Conservation (phyloP, 345 rosid genomes). For the Zanthoxylum bungeanum region DNA sequence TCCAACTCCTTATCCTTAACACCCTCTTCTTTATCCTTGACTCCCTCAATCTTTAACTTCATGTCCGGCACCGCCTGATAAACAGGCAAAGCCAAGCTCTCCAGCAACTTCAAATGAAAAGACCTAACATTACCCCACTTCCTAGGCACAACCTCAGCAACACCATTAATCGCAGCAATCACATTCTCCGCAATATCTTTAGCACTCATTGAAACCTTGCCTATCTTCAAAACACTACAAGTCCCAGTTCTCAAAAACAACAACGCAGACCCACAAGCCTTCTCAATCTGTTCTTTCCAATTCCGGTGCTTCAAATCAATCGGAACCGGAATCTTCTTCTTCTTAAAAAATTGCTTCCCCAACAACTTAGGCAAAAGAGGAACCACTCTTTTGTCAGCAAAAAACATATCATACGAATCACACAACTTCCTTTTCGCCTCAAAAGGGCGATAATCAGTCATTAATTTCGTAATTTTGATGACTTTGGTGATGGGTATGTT, state of each 20-base stretch:
- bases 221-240: no score
- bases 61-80: conserved; percentile 65
- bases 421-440: no score
- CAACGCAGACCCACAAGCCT: no score
- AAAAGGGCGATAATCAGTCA: conserved; percentile 40
- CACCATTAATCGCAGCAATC: conserved; percentile 55
- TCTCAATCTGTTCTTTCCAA: no score
- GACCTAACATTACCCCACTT: conserved; percentile 74
- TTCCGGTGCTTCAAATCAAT: no score
- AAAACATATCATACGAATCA: conserved; percentile 45
- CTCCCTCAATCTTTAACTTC: conserved; percentile 51
- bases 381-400: conserved; percentile 46
- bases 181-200: no score
- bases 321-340: no score
- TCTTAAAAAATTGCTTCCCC: no score
- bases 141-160: conserved; percentile 54
- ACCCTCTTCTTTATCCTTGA: conserved; percentile 18
- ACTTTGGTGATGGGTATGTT: conserved; percentile 63
- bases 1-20: conserved; percentile 14
- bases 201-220: conserved; percentile 47
- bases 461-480: conserved; percentile 56
- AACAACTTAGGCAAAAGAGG: no score
- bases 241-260: no score
- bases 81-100: no score
- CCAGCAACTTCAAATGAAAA: no score